phyloP scores from a whole-genome alignment of 345 rosid species.

The Draba incana region DNA sequence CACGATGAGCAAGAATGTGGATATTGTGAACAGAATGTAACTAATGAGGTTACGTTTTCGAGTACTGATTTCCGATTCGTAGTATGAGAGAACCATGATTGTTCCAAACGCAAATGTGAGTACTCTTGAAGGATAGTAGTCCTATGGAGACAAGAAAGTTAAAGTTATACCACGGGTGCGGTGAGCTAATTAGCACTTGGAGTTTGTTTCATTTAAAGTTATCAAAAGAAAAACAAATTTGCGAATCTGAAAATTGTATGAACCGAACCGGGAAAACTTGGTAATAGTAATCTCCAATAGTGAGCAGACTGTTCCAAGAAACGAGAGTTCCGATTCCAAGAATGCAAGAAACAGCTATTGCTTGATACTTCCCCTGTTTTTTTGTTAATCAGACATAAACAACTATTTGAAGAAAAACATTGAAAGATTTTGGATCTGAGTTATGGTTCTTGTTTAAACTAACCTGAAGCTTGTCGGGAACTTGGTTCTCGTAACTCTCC shows the following conservation, averaged over 20 bases:
- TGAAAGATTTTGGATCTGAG: too few relatives aligned
- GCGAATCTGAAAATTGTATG: background rate
- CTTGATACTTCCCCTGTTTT: conserved; percentile 35
- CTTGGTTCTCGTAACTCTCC: too few relatives aligned
- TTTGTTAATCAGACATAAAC: too few relatives aligned
- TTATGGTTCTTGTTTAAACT: too few relatives aligned
- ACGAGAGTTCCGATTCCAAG: conserved; percentile 81
- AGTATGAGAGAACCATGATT: conserved; percentile 56
- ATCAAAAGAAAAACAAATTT: too few relatives aligned
- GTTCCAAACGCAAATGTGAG: conserved; percentile 73
- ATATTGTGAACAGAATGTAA: conserved; percentile 54
- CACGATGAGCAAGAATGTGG: conserved; percentile 65
- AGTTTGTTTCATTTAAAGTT: too few relatives aligned
- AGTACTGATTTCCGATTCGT: conserved; percentile 64
- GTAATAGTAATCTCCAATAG: conserved; percentile 59
- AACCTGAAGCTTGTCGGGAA: too few relatives aligned
- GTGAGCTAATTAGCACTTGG: too few relatives aligned
- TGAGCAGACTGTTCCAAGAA: conserved; percentile 86
- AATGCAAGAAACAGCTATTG: conserved; percentile 64
- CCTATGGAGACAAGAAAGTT: conserved; percentile 40
- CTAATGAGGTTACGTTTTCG: conserved; percentile 66
- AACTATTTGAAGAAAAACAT: too few relatives aligned
- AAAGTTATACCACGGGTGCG: background rate
- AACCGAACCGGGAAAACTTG: conserved; percentile 46
- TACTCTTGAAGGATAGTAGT: conserved; percentile 85